Conservation (phyloP, 306 rosid species). For the Hippophae gyantsensis region DNA sequence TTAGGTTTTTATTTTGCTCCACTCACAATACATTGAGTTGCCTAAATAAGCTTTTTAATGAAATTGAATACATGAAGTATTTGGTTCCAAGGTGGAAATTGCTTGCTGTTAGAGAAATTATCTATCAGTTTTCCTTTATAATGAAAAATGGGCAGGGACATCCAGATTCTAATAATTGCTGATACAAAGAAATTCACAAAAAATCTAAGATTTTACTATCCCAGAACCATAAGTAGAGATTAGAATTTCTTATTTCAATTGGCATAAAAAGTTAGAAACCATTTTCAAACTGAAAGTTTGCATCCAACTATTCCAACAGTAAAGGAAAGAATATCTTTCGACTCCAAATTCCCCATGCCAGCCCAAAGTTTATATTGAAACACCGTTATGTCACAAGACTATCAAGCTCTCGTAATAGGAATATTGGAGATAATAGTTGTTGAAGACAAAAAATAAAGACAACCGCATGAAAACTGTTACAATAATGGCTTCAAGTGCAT, state of each 20-base stretch:
- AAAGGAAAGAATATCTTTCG: neutral
- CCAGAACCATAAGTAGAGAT: neutral
- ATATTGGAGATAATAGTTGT: too few relatives aligned
- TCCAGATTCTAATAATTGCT: neutral
- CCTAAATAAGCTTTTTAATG: conserved; percentile 1
- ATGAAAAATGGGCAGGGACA: neutral
- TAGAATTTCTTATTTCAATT: neutral
- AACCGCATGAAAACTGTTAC: neutral
- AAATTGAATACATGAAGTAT: neutral
- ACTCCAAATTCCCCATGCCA: too few relatives aligned
- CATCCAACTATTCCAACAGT: neutral
- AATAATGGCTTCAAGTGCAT: neutral
- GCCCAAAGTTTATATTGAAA: too few relatives aligned
- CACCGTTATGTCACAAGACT: too few relatives aligned
- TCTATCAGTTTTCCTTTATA: neutral
- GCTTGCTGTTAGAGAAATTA: neutral
- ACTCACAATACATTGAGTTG: neutral
- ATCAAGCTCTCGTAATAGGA: too few relatives aligned
- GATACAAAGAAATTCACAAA: neutral
- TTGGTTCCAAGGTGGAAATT: neutral
- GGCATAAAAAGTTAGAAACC: neutral
- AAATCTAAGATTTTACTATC: neutral
- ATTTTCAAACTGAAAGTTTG: neutral
- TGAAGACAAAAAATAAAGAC: too few relatives aligned
- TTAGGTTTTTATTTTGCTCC: too few relatives aligned